Evolutionary conservation across 2,329 filamentous ascomycete genomes (phyloP).

Genomic region (Mariannaea elegans): DNA sequence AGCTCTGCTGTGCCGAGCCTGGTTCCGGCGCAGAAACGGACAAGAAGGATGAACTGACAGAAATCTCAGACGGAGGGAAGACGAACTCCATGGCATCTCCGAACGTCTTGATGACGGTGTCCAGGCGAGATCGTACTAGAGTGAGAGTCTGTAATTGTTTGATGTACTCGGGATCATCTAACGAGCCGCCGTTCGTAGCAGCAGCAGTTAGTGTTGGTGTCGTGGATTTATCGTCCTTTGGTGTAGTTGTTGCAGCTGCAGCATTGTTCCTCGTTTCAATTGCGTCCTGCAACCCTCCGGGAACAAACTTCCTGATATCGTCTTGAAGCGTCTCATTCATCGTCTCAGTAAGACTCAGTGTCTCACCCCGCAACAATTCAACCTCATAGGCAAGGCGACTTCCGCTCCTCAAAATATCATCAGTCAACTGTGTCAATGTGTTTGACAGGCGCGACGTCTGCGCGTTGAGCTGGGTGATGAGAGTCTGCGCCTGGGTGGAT

Average conservation of each 20-base stretch:
- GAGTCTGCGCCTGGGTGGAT: constrained; percentile 80
- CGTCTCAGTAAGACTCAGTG: constrained; percentile 80
- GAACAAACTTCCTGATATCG: constrained; percentile 78
- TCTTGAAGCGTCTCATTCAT: constrained; percentile 76
- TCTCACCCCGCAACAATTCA: constrained; percentile 89
- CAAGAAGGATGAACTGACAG: constrained; percentile 84
- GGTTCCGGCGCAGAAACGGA: constrained; percentile 88
- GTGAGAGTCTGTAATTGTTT: constrained; percentile 83
- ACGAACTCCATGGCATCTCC: constrained; percentile 96
- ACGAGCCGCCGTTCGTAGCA: constrained; percentile 13
- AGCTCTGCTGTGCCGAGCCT: constrained; percentile 69
- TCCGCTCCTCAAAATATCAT: constrained; percentile 91
- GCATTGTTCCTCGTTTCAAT: constrained; percentile 37
- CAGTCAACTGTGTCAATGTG: constrained; percentile 87
- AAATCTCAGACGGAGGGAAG: constrained; percentile 86
- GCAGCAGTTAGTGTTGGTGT: constrained; percentile 35
- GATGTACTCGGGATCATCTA: constrained; percentile 72
- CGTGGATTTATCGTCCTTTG: constrained; percentile 29
- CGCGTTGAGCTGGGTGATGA: constrained; percentile 88
- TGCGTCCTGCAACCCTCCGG: constrained; percentile 54
- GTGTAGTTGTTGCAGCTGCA: constrained; percentile 5
- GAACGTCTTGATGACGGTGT: constrained; percentile 89
- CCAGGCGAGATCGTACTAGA: constrained; percentile 82
- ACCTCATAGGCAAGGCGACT: constrained; percentile 93
- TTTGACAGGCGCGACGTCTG: constrained; percentile 85